Conservation (phyloP, 2,329 filamentous ascomycete species). For the Aspergillus ibericus region DNA sequence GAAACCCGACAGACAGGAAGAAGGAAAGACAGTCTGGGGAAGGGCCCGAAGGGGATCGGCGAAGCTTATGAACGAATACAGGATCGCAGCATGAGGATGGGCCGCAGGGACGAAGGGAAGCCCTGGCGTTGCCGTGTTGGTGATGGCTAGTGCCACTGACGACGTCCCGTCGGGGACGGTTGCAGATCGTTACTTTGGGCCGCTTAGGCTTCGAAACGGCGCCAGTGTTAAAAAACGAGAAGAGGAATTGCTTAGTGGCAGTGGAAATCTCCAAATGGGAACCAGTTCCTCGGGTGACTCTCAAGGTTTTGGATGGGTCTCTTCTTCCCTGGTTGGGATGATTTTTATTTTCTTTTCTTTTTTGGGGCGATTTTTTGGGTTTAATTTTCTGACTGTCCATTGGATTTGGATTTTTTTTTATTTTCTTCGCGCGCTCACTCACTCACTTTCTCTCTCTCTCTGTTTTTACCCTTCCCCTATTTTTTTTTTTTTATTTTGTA, state of each 20-base stretch:
- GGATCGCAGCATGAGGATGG: conserved; percentile 33
- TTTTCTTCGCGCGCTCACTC: neutral
- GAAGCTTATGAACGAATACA: conserved; percentile 46
- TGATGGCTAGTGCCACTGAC: conserved; percentile 41
- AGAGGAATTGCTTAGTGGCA: conserved; percentile 13
- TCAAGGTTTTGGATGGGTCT: conserved; percentile 21
- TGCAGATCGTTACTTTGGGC: conserved; percentile 40
- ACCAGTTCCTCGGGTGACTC: conserved; percentile 37
- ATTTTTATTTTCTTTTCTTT: conserved; percentile 12
- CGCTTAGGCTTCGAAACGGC: conserved; percentile 31
- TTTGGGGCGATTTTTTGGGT: conserved; percentile 11
- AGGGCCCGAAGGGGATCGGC: conserved; percentile 41
- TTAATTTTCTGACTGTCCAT: neutral
- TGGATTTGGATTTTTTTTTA: conserved; percentile 5
- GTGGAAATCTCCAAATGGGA: conserved; percentile 27
- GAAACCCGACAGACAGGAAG: conserved; percentile 21
- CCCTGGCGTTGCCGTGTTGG: conserved; percentile 27
- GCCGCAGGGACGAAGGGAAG: conserved; percentile 29
- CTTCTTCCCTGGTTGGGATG: conserved; percentile 14
- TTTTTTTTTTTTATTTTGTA: conserved; percentile 1
- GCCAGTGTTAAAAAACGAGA: conserved; percentile 21
- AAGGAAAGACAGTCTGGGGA: conserved; percentile 38
- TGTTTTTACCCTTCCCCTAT: conserved; percentile 7
- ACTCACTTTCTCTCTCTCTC: neutral
- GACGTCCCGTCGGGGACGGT: conserved; percentile 40